Percentiles rank a stretch among this genome's conserved stretches.
These are phyloP conservation scores for Teunomyces gatunensis DNA, from an alignment of 805 yeast species.

Conservation along the genomic window DNA sequence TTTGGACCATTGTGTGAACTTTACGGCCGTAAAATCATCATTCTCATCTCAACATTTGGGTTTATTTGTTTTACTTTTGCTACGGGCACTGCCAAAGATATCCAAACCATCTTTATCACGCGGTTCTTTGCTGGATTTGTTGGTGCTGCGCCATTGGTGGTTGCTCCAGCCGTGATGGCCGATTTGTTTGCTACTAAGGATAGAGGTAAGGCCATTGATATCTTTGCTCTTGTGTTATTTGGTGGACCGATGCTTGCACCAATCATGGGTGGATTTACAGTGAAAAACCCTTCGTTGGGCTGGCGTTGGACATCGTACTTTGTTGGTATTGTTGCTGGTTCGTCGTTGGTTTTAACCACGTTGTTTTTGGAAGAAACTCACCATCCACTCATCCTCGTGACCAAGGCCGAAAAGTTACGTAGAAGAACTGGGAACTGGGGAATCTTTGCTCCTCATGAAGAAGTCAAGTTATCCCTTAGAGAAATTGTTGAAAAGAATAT, in stretches of 20 bases:
- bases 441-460: conserved; percentile 39
- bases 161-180: conserved; percentile 83
- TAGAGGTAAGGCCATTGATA: conserved; percentile 74
- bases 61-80: conserved; percentile 49
- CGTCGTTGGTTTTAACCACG: conserved; percentile 31
- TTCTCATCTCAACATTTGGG: conserved; percentile 38
- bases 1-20: conserved; percentile 15
- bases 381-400: conserved; percentile 34
- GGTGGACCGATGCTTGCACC: conserved; percentile 84
- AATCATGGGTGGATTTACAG: conserved; percentile 47
- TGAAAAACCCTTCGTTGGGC: conserved; percentile 35
- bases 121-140: conserved; percentile 77
- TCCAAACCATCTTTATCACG: conserved; percentile 73
- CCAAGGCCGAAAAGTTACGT: conserved; percentile 34
- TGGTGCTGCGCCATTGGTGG: conserved; percentile 84
- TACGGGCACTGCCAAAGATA: conserved; percentile 71
- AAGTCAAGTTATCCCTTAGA: conserved; percentile 24
- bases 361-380: conserved; percentile 38
- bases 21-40: conserved; percentile 40
- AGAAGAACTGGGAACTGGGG: conserved; percentile 43
- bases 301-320: conserved; percentile 64
- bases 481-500: conserved; percentile 37
- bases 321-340: conserved; percentile 38
- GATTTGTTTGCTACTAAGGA: conserved; percentile 66
- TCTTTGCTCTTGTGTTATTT: conserved; percentile 72